These are phyloP conservation scores for Crinitomyces ghanaensis DNA, from an alignment of 805 yeast genomes.

Conservation along the genomic window DNA sequence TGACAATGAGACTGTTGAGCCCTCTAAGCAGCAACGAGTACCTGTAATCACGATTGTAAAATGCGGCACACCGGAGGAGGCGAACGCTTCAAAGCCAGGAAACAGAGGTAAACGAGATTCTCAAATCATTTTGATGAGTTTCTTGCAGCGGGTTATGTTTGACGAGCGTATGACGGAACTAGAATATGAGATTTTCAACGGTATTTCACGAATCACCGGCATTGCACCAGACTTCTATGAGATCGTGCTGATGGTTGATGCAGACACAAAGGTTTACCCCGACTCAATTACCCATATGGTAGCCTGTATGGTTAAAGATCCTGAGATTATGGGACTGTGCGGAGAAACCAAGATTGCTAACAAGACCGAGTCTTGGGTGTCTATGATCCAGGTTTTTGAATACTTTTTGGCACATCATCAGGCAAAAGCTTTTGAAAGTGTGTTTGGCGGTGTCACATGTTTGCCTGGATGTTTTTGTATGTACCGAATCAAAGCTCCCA, in stretches of 20 bases:
- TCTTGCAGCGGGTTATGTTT: conserved; percentile 74
- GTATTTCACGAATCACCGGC: conserved; percentile 71
- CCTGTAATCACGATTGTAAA: conserved; percentile 69
- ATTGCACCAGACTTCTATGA: conserved; percentile 74
- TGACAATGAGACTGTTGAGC: conserved; percentile 61
- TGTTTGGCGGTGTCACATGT: conserved; percentile 90
- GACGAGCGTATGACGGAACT: conserved; percentile 91
- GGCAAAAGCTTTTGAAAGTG: conserved; percentile 86
- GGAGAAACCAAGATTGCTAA: conserved; percentile 91
- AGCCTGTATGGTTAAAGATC: conserved; percentile 80
- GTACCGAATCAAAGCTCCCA: conserved; percentile 74
- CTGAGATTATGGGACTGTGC: conserved; percentile 82
- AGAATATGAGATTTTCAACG: conserved; percentile 64
- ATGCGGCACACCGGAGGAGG: conserved; percentile 85
- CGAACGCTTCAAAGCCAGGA: conserved; percentile 66
- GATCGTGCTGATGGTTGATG: conserved; percentile 82
- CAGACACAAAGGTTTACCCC: conserved; percentile 80
- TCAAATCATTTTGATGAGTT: conserved; percentile 83
- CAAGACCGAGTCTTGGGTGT: conserved; percentile 76
- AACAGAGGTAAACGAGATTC: conserved; percentile 96
- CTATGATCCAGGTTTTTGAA: conserved; percentile 89
- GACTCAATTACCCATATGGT: conserved; percentile 82
- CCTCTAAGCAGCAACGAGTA: conserved; percentile 67
- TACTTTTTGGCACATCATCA: conserved; percentile 92
- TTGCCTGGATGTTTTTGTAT: conserved; percentile 93